Base-by-base conservation (phyloP, 768 basidiomycete genomes). In the Agrocybe praecox region DNA sequence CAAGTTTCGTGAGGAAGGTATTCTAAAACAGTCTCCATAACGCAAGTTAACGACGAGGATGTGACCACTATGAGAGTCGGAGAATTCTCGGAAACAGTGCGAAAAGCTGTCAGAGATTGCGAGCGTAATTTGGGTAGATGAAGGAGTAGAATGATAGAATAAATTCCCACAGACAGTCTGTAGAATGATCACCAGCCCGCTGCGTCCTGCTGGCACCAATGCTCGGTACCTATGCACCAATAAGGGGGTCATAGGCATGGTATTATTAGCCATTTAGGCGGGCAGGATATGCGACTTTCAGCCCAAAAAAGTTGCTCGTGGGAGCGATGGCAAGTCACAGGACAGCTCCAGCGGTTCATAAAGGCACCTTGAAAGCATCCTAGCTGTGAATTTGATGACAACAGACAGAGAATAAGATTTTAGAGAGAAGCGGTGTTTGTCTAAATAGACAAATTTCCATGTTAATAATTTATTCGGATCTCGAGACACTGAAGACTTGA, bases 131-230 rank as follows among this genome's bases (percentile, higher is more conserved):
- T 42, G 19, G 40, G 42, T 11, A 40, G 21, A 9, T 17, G 22
- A 9, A 33, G 21, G 44, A 53, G 53, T 2, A 15, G 21, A 23
- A 22, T 46, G 3, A 26, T 33, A 17, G 44, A 15, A 17, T 19
- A 15, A 17, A 4, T 58, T 61, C 60, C 46, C 60, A 61, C 56
- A 44, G 34, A 49, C 24, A 26, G 26, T 42, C 29, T 9, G 29
- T 15, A 19, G 19, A 33, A 29, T 55, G 57, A 53, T 62, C 60
- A 62, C 49, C 50, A 56, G 60, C 34, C 26, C 44, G 26, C 53
- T 45, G 46, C 45, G 57, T 56, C 58, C 57, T 33, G 57, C 61
- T 62, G 61, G 61, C 61, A 62, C 33, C 6, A 34, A 14, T n/a
- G 21, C 44, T 51, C 46, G 49, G 48, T 32, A 36, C 17, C 43